Conservation (phyloP, 169 alveolate species). For the Plasmodium knowlesi region DNA sequence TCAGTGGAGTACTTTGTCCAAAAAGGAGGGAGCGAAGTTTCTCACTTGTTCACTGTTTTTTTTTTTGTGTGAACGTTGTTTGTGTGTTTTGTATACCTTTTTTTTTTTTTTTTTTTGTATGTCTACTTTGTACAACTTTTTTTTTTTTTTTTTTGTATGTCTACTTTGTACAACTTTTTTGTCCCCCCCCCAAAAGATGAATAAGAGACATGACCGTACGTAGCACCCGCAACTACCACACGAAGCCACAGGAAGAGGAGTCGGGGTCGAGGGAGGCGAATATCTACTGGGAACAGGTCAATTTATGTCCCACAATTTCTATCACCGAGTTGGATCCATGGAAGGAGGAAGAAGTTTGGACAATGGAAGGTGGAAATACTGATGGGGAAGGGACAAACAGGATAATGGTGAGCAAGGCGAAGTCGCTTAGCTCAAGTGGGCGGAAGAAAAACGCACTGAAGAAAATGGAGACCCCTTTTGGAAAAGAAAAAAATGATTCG, state of each 20-base stretch:
- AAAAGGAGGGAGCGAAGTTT: not conserved
- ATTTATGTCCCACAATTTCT: not conserved
- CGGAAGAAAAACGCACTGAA: not conserved
- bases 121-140: not conserved
- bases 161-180: not conserved
- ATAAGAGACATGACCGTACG: not conserved
- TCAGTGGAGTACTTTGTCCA: not conserved
- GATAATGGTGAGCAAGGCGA: not conserved
- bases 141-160: not conserved
- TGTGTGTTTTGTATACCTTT: not conserved
- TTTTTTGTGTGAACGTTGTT: not conserved
- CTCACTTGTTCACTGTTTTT: not conserved
- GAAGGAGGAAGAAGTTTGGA: not conserved
- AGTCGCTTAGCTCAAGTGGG: not conserved
- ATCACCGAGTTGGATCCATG: not conserved
- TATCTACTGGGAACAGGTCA: not conserved
- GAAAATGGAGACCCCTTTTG: not conserved
- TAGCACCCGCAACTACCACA: not conserved
- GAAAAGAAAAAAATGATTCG: not conserved
- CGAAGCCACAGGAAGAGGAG: not conserved
- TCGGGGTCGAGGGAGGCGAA: not conserved
- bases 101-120: not conserved
- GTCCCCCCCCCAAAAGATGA: not conserved
- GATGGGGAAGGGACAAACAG: not conserved
- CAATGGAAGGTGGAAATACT: not conserved